Evolutionary conservation across 805 yeast genomes (phyloP).

Genomic region (Candida hungchunana): DNA sequence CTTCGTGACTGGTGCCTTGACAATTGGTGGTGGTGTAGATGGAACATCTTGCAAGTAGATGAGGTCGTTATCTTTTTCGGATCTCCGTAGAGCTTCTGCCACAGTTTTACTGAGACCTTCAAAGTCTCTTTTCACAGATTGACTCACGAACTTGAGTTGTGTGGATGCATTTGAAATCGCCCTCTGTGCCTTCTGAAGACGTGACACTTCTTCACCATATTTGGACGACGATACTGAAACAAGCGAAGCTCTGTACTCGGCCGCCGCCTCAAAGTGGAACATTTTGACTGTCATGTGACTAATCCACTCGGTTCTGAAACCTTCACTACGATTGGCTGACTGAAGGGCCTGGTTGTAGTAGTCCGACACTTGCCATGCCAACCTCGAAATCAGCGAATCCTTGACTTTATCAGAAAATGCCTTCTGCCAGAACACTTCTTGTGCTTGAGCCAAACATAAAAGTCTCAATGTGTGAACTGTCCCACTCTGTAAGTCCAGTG

Average conservation of each 20-base stretch:
- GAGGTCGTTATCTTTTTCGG: conserved; percentile 78
- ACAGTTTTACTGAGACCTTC: conserved; percentile 45
- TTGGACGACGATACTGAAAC: conserved; percentile 42
- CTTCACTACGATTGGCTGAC: conserved; percentile 42
- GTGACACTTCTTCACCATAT: conserved; percentile 70
- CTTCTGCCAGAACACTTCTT: conserved; percentile 79
- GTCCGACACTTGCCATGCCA: conserved; percentile 59
- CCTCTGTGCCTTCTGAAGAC: conserved; percentile 41
- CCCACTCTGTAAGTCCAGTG: conserved; percentile 45
- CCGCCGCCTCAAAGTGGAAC: conserved; percentile 66
- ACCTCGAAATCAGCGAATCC: conserved; percentile 56
- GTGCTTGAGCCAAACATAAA: conserved; percentile 78
- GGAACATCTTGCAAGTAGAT: conserved; percentile 72
- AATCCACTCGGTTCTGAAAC: conserved; percentile 60
- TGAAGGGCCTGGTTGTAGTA: conserved; percentile 46
- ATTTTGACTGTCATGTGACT: conserved; percentile 55
- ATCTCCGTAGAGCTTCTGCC: conserved; percentile 40
- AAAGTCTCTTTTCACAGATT: conserved; percentile 46
- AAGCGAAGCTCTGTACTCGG: conserved; percentile 58
- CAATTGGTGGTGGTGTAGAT: conserved; percentile 36
- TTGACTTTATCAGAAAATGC: conserved; percentile 49
- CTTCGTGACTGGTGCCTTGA: conserved; percentile 54
- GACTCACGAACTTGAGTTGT: conserved; percentile 38
- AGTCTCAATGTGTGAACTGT: conserved; percentile 47
- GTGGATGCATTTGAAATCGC: conserved; percentile 35